Evolutionary conservation across 805 yeast species (phyloP).

Genomic region (Saccharomyces kudriavzevii): DNA sequence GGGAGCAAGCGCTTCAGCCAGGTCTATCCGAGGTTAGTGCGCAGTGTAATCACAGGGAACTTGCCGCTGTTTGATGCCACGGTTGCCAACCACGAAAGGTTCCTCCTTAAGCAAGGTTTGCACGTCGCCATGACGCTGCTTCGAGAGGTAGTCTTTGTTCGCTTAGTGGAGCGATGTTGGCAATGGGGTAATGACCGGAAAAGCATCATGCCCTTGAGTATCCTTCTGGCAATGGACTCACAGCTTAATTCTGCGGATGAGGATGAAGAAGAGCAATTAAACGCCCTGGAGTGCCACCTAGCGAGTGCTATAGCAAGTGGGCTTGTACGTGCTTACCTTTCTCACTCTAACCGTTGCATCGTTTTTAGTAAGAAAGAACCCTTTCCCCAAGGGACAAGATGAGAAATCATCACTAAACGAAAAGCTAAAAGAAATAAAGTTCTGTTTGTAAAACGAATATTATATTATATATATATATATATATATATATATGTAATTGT

Average conservation of each 20-base stretch:
- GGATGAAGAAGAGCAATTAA: not conserved
- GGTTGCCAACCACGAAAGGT: conserved; percentile 37
- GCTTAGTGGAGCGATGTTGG: conserved; percentile 37
- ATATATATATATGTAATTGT: not conserved
- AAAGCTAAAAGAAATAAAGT: not conserved
- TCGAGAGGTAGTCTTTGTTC: conserved; percentile 42
- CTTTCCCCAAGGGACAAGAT: conserved; percentile 41
- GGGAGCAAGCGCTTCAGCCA: not conserved
- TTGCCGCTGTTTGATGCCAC: conserved; percentile 41
- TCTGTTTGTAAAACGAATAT: not conserved
- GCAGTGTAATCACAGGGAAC: conserved; percentile 48
- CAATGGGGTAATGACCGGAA: conserved; percentile 13
- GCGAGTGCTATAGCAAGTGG: conserved; percentile 59
- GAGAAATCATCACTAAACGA: too few relatives aligned
- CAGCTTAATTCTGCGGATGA: not conserved
- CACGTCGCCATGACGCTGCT: conserved; percentile 52
- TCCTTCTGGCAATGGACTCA: not conserved
- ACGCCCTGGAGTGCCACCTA: conserved; percentile 50
- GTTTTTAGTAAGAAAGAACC: conserved; percentile 71
- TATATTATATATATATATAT: not conserved
- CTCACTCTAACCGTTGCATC: conserved; percentile 64
- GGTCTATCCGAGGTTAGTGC: conserved; percentile 42
- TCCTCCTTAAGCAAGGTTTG: conserved; percentile 50
- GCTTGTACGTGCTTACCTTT: conserved; percentile 68
- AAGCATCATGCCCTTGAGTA: conserved; percentile 13